Evolutionary conservation across 805 yeast genomes (phyloP).

Genomic region (Teunomyces aglyptinius): DNA sequence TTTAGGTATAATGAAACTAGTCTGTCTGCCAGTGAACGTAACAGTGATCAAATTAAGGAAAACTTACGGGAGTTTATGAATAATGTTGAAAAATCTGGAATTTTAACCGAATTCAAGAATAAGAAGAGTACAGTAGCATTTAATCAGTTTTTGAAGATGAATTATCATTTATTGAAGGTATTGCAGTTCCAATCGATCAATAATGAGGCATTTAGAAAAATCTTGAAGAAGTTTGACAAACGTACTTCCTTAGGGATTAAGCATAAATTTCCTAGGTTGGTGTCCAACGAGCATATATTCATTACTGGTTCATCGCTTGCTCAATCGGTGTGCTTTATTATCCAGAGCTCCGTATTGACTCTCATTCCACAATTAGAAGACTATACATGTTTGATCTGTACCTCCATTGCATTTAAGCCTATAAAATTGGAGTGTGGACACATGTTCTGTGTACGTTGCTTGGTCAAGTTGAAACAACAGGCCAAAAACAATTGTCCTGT

Average conservation of each 20-base stretch:
- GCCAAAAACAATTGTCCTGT: constrained; percentile 64
- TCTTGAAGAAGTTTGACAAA: constrained; percentile 73
- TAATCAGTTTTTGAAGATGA: constrained; percentile 50
- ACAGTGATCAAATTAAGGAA: constrained; percentile 43
- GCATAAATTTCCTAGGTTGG: constrained; percentile 44
- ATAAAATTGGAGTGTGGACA: constrained; percentile 63
- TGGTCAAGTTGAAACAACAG: constrained; percentile 64
- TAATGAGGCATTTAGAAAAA: constrained; percentile 61
- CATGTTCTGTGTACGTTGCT: constrained; percentile 69
- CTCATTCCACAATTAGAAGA: constrained; percentile 74
- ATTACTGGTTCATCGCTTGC: constrained; percentile 51
- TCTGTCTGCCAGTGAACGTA: constrained; percentile 42
- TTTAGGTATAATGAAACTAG: constrained; percentile 49
- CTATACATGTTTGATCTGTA: constrained; percentile 72
- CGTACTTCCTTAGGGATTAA: constrained; percentile 57
- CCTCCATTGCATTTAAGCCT: constrained; percentile 69
- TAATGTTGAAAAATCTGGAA: constrained; percentile 36
- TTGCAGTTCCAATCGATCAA: constrained; percentile 62
- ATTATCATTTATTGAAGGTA: constrained; percentile 53
- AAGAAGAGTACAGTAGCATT: constrained; percentile 47
- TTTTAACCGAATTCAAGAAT: constrained; percentile 43
- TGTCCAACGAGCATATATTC: constrained; percentile 41
- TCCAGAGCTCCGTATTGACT: constrained; percentile 52
- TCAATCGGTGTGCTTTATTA: constrained; percentile 52
- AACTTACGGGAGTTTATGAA: constrained; percentile 42